A percentile compares a stretch with the other conserved stretches of the same genome.
Conservation (phyloP, 129 eudicot genomes). For the Deinandra increscens region DNA sequence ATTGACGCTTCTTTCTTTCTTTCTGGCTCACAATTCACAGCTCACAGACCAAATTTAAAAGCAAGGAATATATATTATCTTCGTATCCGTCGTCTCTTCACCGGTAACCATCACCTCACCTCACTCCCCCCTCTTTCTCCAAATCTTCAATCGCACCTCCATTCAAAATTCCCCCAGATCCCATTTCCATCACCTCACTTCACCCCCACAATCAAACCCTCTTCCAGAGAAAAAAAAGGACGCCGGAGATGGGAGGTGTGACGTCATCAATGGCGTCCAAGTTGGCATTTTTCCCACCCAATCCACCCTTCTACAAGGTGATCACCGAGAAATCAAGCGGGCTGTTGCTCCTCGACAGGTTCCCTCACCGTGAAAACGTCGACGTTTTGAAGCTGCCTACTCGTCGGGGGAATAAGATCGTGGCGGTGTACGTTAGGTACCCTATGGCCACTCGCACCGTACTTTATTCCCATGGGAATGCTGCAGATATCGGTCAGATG, state of each 20-base stretch:
- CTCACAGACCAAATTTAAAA: too few relatives aligned
- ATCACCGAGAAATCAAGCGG: conserved; percentile 58
- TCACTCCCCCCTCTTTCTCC: neutral
- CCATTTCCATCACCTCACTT: neutral
- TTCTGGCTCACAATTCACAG: too few relatives aligned
- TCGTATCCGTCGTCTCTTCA: conserved; percentile 24
- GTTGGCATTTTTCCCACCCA: conserved; percentile 90
- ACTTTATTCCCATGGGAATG: conserved; percentile 89
- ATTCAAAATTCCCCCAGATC: conserved; percentile 4
- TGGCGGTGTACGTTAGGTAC: conserved; percentile 66
- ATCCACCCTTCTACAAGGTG: conserved; percentile 72
- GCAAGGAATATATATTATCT: too few relatives aligned
- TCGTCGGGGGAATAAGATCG: conserved; percentile 61
- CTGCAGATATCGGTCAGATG: conserved; percentile 96
- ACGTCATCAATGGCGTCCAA: conserved; percentile 97
- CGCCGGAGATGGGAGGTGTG: conserved; percentile 75
- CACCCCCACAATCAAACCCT: neutral
- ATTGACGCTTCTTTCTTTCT: too few relatives aligned
- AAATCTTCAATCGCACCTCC: conserved; percentile 14
- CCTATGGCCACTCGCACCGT: conserved; percentile 75
- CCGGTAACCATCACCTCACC: conserved; percentile 18
- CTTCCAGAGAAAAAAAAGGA: neutral
- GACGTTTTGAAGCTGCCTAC: conserved; percentile 63
- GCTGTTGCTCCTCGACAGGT: conserved; percentile 44
- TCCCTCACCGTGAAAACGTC: conserved; percentile 74